phyloP scores from a whole-genome alignment of 2,329 filamentous ascomycete genomes.

The Trichoderma sp. region DNA sequence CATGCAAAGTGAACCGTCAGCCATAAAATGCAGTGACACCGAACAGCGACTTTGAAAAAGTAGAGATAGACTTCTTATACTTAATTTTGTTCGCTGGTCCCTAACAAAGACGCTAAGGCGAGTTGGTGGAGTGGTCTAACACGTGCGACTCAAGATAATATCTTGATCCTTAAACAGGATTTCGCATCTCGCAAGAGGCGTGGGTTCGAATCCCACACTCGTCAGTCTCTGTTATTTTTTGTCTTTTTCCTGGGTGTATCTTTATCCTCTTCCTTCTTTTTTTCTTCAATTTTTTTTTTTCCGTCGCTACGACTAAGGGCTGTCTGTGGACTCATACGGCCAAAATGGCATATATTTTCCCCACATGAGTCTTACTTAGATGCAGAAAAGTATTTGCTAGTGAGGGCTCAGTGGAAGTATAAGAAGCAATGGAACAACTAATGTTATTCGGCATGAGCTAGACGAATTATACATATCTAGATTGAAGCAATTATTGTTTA shows the following conservation, averaged over 20 bases:
- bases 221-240: conserved; percentile 19
- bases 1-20: no score
- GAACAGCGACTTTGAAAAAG: not conserved
- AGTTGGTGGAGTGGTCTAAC: conserved; percentile 26
- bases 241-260: not conserved
- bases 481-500: no score
- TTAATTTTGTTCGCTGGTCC: not conserved
- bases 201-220: conserved; percentile 25
- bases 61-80: not conserved
- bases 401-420: not conserved
- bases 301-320: no score
- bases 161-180: conserved; percentile 24
- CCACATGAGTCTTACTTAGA: no score
- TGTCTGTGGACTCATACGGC: not conserved
- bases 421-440: not conserved
- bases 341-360: not conserved
- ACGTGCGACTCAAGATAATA: conserved; percentile 24
- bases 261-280: not conserved
- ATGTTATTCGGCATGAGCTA: not conserved
- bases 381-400: not conserved
- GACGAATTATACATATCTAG: not conserved
- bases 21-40: not conserved
- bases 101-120: conserved; percentile 22
- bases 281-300: not conserved
- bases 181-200: conserved; percentile 25